Evolutionary conservation across 352 stramenopile genomes (phyloP).

Genomic region (Globisporangium nunn): DNA sequence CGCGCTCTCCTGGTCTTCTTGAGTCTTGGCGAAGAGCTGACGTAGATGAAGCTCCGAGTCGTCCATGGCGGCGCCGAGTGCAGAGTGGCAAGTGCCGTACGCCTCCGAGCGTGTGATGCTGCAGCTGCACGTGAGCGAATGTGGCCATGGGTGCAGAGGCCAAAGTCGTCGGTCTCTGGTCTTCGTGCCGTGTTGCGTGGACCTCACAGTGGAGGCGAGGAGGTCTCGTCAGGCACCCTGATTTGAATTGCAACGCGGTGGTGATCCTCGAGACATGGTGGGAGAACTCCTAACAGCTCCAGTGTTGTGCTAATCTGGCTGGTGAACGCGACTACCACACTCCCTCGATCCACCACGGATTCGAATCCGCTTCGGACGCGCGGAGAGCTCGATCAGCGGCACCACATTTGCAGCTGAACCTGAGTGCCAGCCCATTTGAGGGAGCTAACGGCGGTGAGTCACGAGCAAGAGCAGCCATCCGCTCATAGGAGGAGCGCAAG

Average conservation of each 20-base stretch:
- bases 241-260: background rate
- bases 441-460: too few relatives aligned
- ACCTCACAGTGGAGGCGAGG: background rate
- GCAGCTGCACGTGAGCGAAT: constrained; percentile 4
- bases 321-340: too few relatives aligned
- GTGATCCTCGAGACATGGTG: background rate
- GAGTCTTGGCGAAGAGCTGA: constrained; percentile 6
- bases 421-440: too few relatives aligned
- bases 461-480: background rate
- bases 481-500: background rate
- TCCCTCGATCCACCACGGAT: too few relatives aligned
- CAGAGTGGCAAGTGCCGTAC: background rate
- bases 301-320: too few relatives aligned
- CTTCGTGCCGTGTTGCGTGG: background rate
- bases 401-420: too few relatives aligned
- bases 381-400: too few relatives aligned
- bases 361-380: too few relatives aligned
- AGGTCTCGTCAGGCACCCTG: background rate
- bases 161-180: background rate
- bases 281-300: too few relatives aligned
- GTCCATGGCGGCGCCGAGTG: background rate
- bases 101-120: constrained; percentile 16
- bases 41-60: constrained; percentile 1
- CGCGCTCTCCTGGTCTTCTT: background rate
- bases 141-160: background rate